These are phyloP conservation scores for Ceratocystis alfenasii DNA, from an alignment of 2,329 filamentous ascomycete species.

Conservation along the genomic window DNA sequence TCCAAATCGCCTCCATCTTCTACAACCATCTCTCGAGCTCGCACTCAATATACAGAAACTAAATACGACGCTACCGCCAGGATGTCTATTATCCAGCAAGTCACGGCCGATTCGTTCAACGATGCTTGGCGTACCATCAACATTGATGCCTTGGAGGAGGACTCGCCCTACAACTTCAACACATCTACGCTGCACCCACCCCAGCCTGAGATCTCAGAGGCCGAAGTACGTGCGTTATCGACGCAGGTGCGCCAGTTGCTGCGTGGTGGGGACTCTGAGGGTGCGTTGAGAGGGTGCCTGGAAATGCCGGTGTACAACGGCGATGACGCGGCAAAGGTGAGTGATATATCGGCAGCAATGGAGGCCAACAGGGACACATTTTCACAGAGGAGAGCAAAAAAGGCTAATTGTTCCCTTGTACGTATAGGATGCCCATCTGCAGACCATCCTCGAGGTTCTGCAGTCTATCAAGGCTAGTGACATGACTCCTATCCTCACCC, in stretches of 20 bases:
- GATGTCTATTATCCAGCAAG: constrained; percentile 59
- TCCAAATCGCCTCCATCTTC: neutral
- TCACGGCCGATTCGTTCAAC: constrained; percentile 46
- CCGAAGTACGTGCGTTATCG: constrained; percentile 65
- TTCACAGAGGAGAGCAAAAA: neutral
- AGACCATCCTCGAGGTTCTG: constrained; percentile 82
- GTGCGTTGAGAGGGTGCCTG: constrained; percentile 69
- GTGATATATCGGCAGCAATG: constrained; percentile 21
- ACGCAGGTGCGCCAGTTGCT: constrained; percentile 79
- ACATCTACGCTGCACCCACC: constrained; percentile 69
- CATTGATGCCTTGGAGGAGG: constrained; percentile 80
- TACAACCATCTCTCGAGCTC: neutral
- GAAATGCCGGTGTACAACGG: constrained; percentile 72
- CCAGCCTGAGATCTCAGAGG: constrained; percentile 59
- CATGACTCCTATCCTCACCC: constrained; percentile 77
- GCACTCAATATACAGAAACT: neutral
- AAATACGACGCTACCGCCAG: constrained; percentile 12
- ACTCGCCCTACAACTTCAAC: constrained; percentile 86
- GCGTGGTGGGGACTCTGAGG: constrained; percentile 74
- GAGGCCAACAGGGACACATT: neutral
- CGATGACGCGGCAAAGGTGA: constrained; percentile 45
- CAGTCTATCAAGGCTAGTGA: constrained; percentile 94
- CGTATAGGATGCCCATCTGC: constrained; percentile 66
- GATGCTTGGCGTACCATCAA: constrained; percentile 80
- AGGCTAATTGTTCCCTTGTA: constrained; percentile 15